These are phyloP conservation scores for Colletotrichum sp. DNA, from an alignment of 2,329 filamentous ascomycete genomes.

Conservation along the genomic window DNA sequence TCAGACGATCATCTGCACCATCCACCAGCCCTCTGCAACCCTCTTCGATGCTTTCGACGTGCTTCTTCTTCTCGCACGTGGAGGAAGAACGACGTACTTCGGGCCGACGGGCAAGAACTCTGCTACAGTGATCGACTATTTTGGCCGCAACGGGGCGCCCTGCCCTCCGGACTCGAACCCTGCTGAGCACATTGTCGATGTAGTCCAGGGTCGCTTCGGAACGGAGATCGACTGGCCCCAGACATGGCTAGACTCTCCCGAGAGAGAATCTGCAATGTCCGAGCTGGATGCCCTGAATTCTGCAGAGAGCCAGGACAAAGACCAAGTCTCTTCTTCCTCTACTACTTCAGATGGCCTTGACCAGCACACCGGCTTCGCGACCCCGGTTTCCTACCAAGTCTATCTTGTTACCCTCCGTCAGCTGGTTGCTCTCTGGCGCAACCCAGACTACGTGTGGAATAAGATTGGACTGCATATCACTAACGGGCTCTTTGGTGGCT, in stretches of 20 bases:
- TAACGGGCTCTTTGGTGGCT: conserved; percentile 31
- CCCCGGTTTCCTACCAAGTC: neutral
- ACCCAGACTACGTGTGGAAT: conserved; percentile 47
- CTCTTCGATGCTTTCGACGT: conserved; percentile 63
- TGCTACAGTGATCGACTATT: conserved; percentile 61
- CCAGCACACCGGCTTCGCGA: conserved; percentile 9
- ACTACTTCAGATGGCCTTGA: neutral
- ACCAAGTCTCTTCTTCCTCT: conserved; percentile 36
- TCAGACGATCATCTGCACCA: conserved; percentile 58
- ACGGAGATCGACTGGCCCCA: conserved; percentile 18
- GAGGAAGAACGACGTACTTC: conserved; percentile 72
- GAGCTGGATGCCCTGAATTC: conserved; percentile 10
- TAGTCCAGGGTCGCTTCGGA: conserved; percentile 28
- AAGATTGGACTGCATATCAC: conserved; percentile 44
- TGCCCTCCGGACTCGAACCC: conserved; percentile 45
- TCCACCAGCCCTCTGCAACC: conserved; percentile 56
- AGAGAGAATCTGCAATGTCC: neutral
- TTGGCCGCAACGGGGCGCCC: conserved; percentile 52
- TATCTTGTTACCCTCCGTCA: conserved; percentile 11
- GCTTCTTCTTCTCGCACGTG: conserved; percentile 66
- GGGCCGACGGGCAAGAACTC: conserved; percentile 68
- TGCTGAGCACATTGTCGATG: conserved; percentile 50
- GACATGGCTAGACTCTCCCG: conserved; percentile 14
- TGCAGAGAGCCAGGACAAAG: neutral
- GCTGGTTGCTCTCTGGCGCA: conserved; percentile 9